Evolutionary conservation across 2,329 filamentous ascomycete species (phyloP).

Genomic region (Acephala macrosclerotiorum): DNA sequence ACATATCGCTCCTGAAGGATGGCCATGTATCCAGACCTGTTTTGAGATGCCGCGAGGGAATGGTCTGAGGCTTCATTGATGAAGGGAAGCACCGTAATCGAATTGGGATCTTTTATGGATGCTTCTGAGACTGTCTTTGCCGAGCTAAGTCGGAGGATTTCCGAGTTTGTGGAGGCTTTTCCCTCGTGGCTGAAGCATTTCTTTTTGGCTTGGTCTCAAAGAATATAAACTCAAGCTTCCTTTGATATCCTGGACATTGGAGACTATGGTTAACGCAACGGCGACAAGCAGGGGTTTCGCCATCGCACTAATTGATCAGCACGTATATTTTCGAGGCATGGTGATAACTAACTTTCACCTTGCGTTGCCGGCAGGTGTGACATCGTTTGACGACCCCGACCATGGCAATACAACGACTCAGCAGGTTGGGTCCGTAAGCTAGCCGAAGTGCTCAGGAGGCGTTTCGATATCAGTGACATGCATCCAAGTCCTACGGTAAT

Average conservation of each 20-base stretch:
- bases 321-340: background rate
- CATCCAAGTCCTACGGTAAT: too few relatives aligned
- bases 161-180: background rate
- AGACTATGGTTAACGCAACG: constrained; percentile 20
- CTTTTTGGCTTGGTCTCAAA: constrained; percentile 4
- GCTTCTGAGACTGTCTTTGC: background rate
- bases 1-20: constrained; percentile 25
- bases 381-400: constrained; percentile 18
- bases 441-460: background rate
- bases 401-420: background rate
- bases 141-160: background rate
- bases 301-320: constrained; percentile 26
- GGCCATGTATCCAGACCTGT: constrained; percentile 19
- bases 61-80: constrained; percentile 14
- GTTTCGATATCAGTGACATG: constrained; percentile 11
- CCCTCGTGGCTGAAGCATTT: constrained; percentile 1
- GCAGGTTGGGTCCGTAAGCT: background rate
- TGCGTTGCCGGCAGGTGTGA: constrained; percentile 19
- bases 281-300: constrained; percentile 19
- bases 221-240: constrained; percentile 17
- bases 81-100: background rate
- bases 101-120: background rate
- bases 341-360: constrained; percentile 10
- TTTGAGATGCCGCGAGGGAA: constrained; percentile 17
- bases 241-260: constrained; percentile 22